Evolutionary conservation across 306 rosid species (phyloP).

Genomic region (Pterocarpus macrocarpus): DNA sequence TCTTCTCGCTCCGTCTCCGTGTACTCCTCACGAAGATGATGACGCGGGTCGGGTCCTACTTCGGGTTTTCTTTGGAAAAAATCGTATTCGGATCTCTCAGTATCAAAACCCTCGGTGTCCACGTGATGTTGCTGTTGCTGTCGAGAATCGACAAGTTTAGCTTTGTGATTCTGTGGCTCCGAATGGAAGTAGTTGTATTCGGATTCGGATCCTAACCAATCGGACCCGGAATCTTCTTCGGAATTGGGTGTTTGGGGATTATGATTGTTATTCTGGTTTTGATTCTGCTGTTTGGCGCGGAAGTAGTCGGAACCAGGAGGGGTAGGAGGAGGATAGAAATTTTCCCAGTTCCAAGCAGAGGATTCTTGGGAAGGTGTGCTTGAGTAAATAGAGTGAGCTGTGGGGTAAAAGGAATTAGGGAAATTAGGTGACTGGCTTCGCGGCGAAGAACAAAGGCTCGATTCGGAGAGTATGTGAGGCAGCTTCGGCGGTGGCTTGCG

Average conservation of each 20-base stretch:
- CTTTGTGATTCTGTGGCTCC: neutral
- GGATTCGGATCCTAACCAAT: constrained; percentile 9
- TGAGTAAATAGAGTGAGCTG: constrained; percentile 69
- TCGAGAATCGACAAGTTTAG: neutral
- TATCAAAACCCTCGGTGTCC: neutral
- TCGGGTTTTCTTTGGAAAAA: constrained; percentile 10
- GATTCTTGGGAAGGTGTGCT: constrained; percentile 88
- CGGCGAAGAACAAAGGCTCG: constrained; percentile 71
- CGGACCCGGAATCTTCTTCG: neutral
- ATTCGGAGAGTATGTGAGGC: constrained; percentile 92
- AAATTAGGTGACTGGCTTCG: constrained; percentile 67
- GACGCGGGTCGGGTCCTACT: neutral
- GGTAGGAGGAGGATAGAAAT: constrained; percentile 89
- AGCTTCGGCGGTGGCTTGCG: constrained; percentile 71
- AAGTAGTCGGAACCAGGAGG: constrained; percentile 91
- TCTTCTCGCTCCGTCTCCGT: constrained; percentile 81
- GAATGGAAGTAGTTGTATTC: constrained; percentile 38
- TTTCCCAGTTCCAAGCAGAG: constrained; percentile 95
- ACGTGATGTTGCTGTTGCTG: neutral
- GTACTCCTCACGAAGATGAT: constrained; percentile 46
- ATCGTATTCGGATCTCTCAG: constrained; percentile 46
- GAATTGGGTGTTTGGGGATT: neutral
- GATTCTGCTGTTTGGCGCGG: constrained; percentile 41
- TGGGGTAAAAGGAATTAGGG: constrained; percentile 56
- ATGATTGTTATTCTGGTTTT: neutral